Evolutionary conservation across 441 rosid genomes (phyloP).

Genomic region (Raphanus hybrid): DNA sequence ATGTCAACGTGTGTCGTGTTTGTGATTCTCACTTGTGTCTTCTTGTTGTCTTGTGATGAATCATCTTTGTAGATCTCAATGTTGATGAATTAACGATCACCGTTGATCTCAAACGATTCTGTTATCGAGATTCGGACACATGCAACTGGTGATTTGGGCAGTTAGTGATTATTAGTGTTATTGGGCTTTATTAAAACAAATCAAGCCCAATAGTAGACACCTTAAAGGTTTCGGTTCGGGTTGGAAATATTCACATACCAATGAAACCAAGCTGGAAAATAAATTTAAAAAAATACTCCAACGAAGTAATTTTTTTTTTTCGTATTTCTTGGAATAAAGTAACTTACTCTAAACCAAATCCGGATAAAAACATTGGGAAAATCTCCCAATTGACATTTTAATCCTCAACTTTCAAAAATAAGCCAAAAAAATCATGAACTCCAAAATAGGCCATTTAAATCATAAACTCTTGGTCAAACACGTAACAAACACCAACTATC

Average conservation of each 20-base stretch:
- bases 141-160: background rate
- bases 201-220: background rate
- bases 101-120: slow-evolving; percentile 12
- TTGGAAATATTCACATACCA: background rate
- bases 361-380: no score
- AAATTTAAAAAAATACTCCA: no score
- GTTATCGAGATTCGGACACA: slow-evolving; percentile 2
- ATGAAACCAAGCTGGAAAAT: background rate
- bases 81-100: slow-evolving; percentile 12
- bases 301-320: no score
- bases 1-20: slow-evolving; percentile 21
- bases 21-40: slow-evolving; percentile 6
- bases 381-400: no score
- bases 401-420: no score
- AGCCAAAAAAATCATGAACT: no score
- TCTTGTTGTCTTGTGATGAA: background rate
- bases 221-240: background rate
- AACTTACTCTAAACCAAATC: no score
- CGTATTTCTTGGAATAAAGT: no score
- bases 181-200: background rate
- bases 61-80: slow-evolving; percentile 15
- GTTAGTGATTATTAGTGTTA: background rate
- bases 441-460: no score
- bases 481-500: no score
- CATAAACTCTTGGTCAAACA: no score